A percentile compares a stretch with the other conserved stretches of the same genome.
Evolutionary conservation across 345 rosid genomes (phyloP).

Genomic region (sweet orange (Citrus sinensis)): DVS_A1.0 CM039169.1:25664501-25665000

Average conservation of each 20-base stretch:
- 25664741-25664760: neutral
- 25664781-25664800: neutral
- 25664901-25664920: neutral
- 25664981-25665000: neutral
- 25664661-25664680: too few species aligned
- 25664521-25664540: too few species aligned
- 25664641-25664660: too few species aligned
- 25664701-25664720: too few species aligned
- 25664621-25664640: too few species aligned
- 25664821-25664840: neutral
- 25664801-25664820: neutral
- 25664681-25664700: too few species aligned
- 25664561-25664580: too few species aligned
- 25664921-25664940: neutral
- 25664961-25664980: constrained; percentile 3
- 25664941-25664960: neutral
- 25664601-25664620: too few species aligned
- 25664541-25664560: too few species aligned
- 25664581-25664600: too few species aligned
- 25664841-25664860: neutral
- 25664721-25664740: neutral
- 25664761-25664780: neutral
- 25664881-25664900: neutral
- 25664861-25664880: neutral
- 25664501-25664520: neutral